Evolutionary conservation across 805 yeast species (phyloP).

Genomic region (Zygosaccharomyces pseudorouxii): DNA sequence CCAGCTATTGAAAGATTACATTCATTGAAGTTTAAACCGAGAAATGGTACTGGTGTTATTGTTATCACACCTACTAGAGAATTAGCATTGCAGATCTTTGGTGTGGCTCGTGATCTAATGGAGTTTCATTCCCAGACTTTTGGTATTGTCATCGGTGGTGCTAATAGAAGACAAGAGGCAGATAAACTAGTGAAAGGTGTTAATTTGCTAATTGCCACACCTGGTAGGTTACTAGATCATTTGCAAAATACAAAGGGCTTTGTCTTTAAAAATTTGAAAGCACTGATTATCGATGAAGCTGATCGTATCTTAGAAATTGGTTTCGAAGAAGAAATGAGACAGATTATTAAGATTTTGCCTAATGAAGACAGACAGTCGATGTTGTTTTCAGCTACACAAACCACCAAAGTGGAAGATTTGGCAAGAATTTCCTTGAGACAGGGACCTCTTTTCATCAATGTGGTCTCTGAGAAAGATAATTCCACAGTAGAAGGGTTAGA

Average conservation of each 20-base stretch:
- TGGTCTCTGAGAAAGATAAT: constrained; percentile 72
- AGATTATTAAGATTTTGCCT: constrained; percentile 89
- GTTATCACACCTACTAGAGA: constrained; percentile 97
- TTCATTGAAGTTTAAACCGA: constrained; percentile 88
- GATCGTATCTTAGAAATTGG: constrained; percentile 97
- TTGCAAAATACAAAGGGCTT: constrained; percentile 93
- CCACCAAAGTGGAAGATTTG: constrained; percentile 96
- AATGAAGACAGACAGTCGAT: constrained; percentile 90
- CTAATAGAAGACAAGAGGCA: constrained; percentile 95
- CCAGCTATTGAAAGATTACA: constrained; percentile 94
- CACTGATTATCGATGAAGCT: constrained; percentile 94
- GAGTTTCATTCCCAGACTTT: constrained; percentile 86
- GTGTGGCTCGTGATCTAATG: constrained; percentile 94
- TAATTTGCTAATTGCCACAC: constrained; percentile 90
- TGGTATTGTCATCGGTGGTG: constrained; percentile 98
- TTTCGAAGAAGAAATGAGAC: constrained; percentile 98
- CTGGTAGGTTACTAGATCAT: constrained; percentile 95
- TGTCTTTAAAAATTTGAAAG: constrained; percentile 89
- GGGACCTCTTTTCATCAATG: constrained; percentile 92
- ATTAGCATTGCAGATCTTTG: constrained; percentile 93
- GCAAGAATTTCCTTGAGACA: constrained; percentile 93
- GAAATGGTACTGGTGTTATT: constrained; percentile 97
- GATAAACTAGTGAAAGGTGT: constrained; percentile 93
- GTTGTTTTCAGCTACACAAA: constrained; percentile 99
- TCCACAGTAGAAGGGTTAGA: constrained; percentile 97